These are phyloP conservation scores for Andrographis paniculata DNA, from an alignment of 305 asterid species.

Conservation along the genomic window DNA sequence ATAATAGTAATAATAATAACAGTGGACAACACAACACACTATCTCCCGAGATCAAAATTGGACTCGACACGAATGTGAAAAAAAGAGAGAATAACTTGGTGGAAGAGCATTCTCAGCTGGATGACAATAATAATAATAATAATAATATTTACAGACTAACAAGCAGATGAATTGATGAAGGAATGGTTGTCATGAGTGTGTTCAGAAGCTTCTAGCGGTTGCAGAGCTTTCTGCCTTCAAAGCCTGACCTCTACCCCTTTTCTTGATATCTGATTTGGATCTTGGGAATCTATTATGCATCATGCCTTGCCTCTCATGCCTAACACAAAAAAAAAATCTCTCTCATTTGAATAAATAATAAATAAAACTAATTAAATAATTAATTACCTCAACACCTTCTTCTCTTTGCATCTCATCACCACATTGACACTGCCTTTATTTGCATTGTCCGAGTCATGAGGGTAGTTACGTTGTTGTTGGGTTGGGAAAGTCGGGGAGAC, in stretches of 20 bases:
- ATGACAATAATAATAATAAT: no score
- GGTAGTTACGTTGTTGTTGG: slow-evolving; percentile 17
- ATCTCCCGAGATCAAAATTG: no score
- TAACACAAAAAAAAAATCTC: slow-evolving; percentile 5
- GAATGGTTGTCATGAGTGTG: no score
- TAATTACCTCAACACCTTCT: slow-evolving; percentile 36
- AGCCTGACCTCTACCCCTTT: slow-evolving; percentile 23
- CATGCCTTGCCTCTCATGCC: slow-evolving; percentile 39
- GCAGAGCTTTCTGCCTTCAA: slow-evolving; percentile 2
- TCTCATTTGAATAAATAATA: neutral
- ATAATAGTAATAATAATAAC: no score
- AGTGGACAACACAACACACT: no score
- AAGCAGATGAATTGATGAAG: no score
- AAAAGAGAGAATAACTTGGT: no score
- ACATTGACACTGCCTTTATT: slow-evolving; percentile 26
- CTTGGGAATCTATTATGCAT: slow-evolving; percentile 25
- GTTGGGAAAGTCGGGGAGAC: slow-evolving; percentile 18
- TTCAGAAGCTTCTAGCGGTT: neutral
- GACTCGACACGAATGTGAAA: no score
- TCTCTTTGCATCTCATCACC: slow-evolving; percentile 37
- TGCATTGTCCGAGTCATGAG: slow-evolving; percentile 17
- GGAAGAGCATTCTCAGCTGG: no score
- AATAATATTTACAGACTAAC: neutral
- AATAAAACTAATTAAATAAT: neutral
- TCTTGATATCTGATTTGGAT: slow-evolving; percentile 32